phyloP scores from a whole-genome alignment of 805 yeast genomes.

The Teunomyces aglyptinius region DNA sequence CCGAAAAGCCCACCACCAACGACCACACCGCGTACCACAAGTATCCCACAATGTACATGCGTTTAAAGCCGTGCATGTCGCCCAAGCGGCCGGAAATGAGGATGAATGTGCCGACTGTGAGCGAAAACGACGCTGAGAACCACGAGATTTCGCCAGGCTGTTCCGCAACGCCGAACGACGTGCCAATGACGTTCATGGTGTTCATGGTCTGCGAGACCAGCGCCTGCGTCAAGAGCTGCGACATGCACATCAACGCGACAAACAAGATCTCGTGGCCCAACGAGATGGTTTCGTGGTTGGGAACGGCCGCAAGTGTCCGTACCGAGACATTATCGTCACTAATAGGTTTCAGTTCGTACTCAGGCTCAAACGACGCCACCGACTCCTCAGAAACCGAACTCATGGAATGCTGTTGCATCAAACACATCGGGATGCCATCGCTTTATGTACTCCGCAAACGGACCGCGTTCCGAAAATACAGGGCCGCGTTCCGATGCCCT shows the following conservation, averaged over 20 bases:
- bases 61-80: conserved; percentile 35
- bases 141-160: conserved; percentile 31
- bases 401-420: background rate
- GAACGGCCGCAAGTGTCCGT: background rate
- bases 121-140: conserved; percentile 34
- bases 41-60: conserved; percentile 24
- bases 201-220: conserved; percentile 28
- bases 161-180: conserved; percentile 22
- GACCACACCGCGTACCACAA: conserved; percentile 22
- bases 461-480: background rate
- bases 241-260: conserved; percentile 21
- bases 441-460: background rate
- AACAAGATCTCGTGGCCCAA: conserved; percentile 20
- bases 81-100: conserved; percentile 34
- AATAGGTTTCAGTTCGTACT: no score
- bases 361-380: background rate
- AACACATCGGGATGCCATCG: background rate
- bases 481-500: background rate
- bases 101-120: conserved; percentile 38
- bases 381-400: background rate
- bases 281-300: conserved; percentile 21
- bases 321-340: background rate
- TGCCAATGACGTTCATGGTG: conserved; percentile 17
- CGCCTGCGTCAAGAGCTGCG: conserved; percentile 32
- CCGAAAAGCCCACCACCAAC: conserved; percentile 26